A percentile compares a stretch with the other conserved stretches of the same genome.
phyloP scores from a whole-genome alignment of 768 basidiomycete genomes.

The Gloeopeniophorella convolvens region DNA sequence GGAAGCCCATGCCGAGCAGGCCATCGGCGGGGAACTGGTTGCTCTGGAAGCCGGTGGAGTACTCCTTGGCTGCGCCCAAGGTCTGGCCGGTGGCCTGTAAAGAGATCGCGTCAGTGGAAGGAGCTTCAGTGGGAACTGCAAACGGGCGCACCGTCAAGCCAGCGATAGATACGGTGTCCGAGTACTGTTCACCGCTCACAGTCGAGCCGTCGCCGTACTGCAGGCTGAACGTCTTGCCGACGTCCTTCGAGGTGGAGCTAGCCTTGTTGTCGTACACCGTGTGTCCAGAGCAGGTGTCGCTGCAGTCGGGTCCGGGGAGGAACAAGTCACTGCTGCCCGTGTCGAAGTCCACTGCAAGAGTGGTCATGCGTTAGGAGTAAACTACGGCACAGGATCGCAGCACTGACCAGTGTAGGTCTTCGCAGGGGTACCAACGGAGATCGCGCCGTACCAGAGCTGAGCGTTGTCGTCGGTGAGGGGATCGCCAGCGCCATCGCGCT shows the following conservation, averaged over 20 bases:
- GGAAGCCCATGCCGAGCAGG: conserved; percentile 36
- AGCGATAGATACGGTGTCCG: conserved; percentile 37
- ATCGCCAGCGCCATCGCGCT: background rate
- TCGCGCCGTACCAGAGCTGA: conserved; percentile 9
- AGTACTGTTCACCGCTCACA: conserved; percentile 35
- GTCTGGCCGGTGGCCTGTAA: conserved; percentile 32
- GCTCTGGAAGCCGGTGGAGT: conserved; percentile 29
- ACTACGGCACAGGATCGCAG: too few species aligned
- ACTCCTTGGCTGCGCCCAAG: conserved; percentile 39
- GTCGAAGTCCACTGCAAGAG: conserved; percentile 32
- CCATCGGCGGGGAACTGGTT: conserved; percentile 34
- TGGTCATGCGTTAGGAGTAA: background rate
- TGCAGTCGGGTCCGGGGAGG: conserved; percentile 30
- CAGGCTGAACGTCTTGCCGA: conserved; percentile 27
- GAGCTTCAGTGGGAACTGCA: too few species aligned
- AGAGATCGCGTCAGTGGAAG: background rate
- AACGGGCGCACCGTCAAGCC: conserved; percentile 28
- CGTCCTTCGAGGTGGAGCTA: conserved; percentile 21
- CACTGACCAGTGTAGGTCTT: conserved; percentile 1
- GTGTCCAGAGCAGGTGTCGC: conserved; percentile 24
- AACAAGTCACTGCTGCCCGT: conserved; percentile 29
- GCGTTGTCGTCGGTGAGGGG: background rate
- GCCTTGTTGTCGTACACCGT: background rate
- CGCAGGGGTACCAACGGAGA: conserved; percentile 12
- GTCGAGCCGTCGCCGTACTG: conserved; percentile 36